phyloP scores from a whole-genome alignment of 306 rosid genomes.

The Inga leiocalycina region DNA sequence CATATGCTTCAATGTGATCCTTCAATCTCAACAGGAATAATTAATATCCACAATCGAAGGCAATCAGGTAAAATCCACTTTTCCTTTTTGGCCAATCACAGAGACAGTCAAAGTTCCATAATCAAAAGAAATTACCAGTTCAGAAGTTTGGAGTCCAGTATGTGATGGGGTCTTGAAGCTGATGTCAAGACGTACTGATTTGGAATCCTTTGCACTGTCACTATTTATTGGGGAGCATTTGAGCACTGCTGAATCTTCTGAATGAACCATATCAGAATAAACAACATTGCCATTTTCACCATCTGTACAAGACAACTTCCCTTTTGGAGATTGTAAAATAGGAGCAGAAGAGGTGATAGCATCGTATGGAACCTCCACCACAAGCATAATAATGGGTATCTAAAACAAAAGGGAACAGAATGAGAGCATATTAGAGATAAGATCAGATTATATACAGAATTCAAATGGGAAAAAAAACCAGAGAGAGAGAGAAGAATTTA shows the following conservation, averaged over 20 bases:
- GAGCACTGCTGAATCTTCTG: slow-evolving; percentile 52
- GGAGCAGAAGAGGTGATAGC: slow-evolving; percentile 52
- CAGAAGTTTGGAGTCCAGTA: slow-evolving; percentile 76
- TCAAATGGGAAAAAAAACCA: neutral
- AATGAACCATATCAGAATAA: slow-evolving; percentile 37
- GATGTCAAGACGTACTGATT: slow-evolving; percentile 67
- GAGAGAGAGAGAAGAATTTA: neutral
- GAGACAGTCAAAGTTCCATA: neutral
- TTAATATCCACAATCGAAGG: neutral
- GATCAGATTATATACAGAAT: neutral
- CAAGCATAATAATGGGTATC: slow-evolving; percentile 79
- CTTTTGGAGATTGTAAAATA: slow-evolving; percentile 66
- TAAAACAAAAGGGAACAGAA: slow-evolving; percentile 32
- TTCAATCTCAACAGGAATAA: neutral
- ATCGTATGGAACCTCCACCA: slow-evolving; percentile 71
- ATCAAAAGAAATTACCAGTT: slow-evolving; percentile 47
- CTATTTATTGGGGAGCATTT: slow-evolving; percentile 47
- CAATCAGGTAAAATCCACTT: neutral
- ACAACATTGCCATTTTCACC: slow-evolving; percentile 42
- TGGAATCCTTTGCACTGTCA: slow-evolving; percentile 41
- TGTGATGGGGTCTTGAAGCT: slow-evolving; percentile 73
- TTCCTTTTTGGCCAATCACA: neutral
- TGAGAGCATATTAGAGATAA: slow-evolving; percentile 27
- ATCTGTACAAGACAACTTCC: slow-evolving; percentile 41
- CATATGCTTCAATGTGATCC: no score